These are phyloP conservation scores for Krasilnikovozyma curviuscula DNA, from an alignment of 768 basidiomycete species.

Conservation along the genomic window DNA sequence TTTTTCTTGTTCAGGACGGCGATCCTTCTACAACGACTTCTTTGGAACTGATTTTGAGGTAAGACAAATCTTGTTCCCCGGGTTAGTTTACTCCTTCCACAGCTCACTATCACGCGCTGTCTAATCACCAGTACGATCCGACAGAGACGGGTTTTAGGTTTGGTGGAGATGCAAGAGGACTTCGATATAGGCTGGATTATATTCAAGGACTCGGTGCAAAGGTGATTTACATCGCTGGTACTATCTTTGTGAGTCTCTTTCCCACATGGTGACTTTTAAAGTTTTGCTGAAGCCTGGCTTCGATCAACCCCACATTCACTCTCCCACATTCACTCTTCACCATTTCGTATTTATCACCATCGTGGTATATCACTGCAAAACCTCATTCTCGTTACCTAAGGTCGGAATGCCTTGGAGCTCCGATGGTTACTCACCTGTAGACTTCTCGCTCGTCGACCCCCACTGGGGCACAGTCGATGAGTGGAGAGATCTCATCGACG, in stretches of 20 bases:
- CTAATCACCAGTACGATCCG: conserved; percentile 62
- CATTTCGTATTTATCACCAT: not conserved
- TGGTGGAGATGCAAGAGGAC: conserved; percentile 72
- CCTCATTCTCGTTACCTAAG: too few species aligned
- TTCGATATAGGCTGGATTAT: conserved; percentile 60
- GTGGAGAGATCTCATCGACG: conserved; percentile 56
- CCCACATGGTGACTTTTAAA: too few species aligned
- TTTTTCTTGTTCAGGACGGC: conserved; percentile 37
- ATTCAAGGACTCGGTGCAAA: conserved; percentile 70
- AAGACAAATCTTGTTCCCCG: too few species aligned
- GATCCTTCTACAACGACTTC: conserved; percentile 76
- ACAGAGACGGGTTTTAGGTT: conserved; percentile 73
- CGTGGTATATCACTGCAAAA: too few species aligned
- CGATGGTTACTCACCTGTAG: conserved; percentile 60
- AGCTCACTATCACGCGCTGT: too few species aligned
- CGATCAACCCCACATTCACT: too few species aligned
- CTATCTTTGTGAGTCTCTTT: conserved; percentile 50
- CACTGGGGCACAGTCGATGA: conserved; percentile 74
- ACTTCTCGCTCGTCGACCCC: conserved; percentile 75
- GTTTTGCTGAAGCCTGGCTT: too few species aligned
- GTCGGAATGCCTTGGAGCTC: conserved; percentile 11
- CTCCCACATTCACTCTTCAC: not conserved
- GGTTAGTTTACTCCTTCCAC: too few species aligned
- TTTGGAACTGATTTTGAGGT: conserved; percentile 61
- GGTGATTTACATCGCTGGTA: conserved; percentile 78